A percentile compares a stretch with the other conserved stretches of the same genome.
Conservation (phyloP, 1,139 yeast species). For the Geotrichum fermentans region DNA sequence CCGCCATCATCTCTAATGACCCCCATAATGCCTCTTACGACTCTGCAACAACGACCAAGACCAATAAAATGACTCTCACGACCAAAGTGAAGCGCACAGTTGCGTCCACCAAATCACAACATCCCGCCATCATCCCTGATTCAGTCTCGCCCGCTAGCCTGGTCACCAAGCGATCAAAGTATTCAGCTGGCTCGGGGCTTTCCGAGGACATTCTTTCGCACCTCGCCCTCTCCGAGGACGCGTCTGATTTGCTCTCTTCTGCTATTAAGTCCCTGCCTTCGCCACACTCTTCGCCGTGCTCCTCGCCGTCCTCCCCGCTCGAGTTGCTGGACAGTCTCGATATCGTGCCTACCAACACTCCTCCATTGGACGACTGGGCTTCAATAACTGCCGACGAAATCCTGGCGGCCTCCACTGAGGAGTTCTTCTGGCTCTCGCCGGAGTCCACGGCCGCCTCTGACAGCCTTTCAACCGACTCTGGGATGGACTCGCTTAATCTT, state of each 20-base stretch:
- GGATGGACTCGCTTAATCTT: neutral
- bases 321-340: conserved; percentile 6
- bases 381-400: conserved; percentile 14
- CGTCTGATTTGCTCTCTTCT: conserved; percentile 3
- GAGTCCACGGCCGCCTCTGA: neutral
- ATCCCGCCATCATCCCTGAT: conserved; percentile 8
- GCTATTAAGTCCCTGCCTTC: conserved; percentile 5
- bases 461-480: neutral
- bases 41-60: neutral
- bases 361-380: conserved; percentile 15
- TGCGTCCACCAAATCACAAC: neutral
- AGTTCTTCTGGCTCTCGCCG: conserved; percentile 17
- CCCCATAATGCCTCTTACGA: conserved; percentile 6
- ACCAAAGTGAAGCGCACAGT: neutral
- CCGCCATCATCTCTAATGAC: neutral
- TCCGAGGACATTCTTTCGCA: conserved; percentile 1
- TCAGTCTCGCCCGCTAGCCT: conserved; percentile 17
- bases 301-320: conserved; percentile 13
- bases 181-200: conserved; percentile 13
- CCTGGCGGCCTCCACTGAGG: conserved; percentile 16
- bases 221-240: conserved; percentile 2
- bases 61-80: neutral
- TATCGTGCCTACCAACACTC: neutral
- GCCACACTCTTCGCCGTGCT: conserved; percentile 10
- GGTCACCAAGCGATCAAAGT: conserved; percentile 15